Percentiles rank a stretch among this genome's conserved stretches.
Evolutionary conservation across 140 eudicot species (phyloP).

Genomic region (Oenanthe javanica): DNA sequence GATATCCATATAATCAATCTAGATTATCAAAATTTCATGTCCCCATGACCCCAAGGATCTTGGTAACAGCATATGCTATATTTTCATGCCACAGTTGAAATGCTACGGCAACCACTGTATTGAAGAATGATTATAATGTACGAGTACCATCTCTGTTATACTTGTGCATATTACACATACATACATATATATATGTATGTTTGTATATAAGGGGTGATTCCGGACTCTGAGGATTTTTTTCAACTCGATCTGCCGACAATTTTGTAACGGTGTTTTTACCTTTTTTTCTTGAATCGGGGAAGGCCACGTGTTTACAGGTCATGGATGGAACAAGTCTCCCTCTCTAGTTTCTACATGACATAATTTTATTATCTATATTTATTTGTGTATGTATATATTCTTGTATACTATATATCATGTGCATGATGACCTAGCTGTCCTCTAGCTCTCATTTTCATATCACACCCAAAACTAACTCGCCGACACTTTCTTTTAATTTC

Average conservation of each 20-base stretch:
- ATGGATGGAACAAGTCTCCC: not conserved
- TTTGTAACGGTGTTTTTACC: not conserved
- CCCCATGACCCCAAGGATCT: not conserved
- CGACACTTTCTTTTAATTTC: not conserved
- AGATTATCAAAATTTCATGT: not conserved
- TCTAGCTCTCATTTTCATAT: not conserved
- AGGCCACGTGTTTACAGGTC: slow-evolving; percentile 6
- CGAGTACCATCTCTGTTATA: too few relatives aligned
- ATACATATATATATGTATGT: too few relatives aligned
- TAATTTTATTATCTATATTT: not conserved
- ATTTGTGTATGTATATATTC: not conserved
- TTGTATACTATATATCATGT: not conserved
- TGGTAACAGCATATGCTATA: too few relatives aligned
- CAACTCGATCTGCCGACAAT: not conserved
- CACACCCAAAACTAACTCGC: not conserved
- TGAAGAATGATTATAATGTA: too few relatives aligned
- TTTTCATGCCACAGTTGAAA: not conserved
- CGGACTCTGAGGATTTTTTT: not conserved
- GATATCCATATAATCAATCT: too few relatives aligned
- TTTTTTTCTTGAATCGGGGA: not conserved
- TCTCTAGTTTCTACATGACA: not conserved
- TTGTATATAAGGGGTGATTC: not conserved
- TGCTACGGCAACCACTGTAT: not conserved
- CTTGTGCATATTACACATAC: too few relatives aligned
- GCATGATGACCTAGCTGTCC: not conserved